Conservation (phyloP, 345 rosid species). For the Eucalyptus erythrocorys region DNA sequence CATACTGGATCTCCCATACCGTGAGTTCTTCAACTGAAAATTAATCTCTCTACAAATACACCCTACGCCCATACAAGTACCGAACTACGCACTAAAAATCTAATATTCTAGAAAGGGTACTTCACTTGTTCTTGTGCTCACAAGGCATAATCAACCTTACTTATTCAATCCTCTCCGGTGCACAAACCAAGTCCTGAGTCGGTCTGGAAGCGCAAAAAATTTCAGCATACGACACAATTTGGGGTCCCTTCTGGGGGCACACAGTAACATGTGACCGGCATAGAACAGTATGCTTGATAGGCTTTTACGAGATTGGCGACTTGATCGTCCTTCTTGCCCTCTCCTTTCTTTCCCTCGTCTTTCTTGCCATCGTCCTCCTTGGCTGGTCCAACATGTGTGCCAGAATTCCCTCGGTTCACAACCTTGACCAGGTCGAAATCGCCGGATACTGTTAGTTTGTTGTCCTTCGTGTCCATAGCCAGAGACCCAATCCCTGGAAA, state of each 20-base stretch:
- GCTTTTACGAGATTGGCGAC: not conserved
- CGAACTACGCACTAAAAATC: not conserved
- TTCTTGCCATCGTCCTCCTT: not conserved
- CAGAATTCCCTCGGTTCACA: not conserved
- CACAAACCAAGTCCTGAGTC: not conserved
- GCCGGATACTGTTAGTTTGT: not conserved
- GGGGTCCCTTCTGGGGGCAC: not conserved
- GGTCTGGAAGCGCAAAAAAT: not conserved
- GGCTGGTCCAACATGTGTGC: not conserved
- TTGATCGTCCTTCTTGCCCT: not conserved
- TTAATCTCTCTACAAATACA: not conserved
- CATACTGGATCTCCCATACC: not conserved
- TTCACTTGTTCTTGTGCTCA: not conserved
- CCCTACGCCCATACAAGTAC: not conserved
- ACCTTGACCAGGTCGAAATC: not conserved
- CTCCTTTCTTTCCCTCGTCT: not conserved
- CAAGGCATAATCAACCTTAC: not conserved
- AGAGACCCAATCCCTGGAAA: not conserved
- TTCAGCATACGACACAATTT: not conserved
- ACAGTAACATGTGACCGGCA: not conserved
- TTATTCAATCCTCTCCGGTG: not conserved
- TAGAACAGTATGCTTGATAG: not conserved
- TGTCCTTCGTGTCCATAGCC: not conserved
- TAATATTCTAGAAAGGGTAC: not conserved
- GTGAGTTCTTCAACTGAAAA: not conserved